phyloP scores from a whole-genome alignment of 164 flowering plant species.

The Annona squamosa region DNA sequence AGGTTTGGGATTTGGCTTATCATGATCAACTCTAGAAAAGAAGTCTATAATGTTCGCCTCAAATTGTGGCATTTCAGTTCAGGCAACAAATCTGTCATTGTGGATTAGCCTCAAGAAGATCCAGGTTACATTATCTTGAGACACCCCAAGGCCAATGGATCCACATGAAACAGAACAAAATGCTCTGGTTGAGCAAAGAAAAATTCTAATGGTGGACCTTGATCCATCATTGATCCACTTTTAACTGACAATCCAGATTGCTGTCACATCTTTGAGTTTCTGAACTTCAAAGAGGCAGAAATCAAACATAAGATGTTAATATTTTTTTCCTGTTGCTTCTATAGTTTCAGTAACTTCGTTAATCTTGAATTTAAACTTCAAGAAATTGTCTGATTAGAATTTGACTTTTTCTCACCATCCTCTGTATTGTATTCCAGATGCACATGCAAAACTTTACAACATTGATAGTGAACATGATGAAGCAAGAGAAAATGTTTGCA shows the following conservation, averaged over 20 bases:
- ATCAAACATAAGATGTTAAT: background rate
- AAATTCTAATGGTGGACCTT: background rate
- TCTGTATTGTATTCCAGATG: conserved; percentile 34
- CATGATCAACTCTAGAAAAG: background rate
- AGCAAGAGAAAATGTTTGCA: conserved; percentile 83
- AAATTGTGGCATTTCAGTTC: background rate
- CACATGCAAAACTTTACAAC: conserved; percentile 88
- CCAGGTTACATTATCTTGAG: background rate
- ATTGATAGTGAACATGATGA: conserved; percentile 73
- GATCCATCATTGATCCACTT: background rate
- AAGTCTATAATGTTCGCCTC: background rate
- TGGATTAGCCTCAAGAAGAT: background rate
- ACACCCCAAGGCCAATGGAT: background rate
- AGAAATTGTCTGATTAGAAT: background rate
- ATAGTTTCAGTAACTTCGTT: background rate
- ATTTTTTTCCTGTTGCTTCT: background rate
- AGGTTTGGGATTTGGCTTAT: conserved; percentile 35
- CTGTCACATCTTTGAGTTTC: background rate
- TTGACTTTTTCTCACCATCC: background rate
- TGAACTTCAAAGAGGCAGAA: background rate
- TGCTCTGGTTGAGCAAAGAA: background rate
- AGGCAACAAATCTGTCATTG: background rate
- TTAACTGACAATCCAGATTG: background rate
- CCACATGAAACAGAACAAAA: background rate
- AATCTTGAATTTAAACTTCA: background rate